Conservation (phyloP, 1,284 basidiomycete species). For the Rhodotorula sp. region DNA sequence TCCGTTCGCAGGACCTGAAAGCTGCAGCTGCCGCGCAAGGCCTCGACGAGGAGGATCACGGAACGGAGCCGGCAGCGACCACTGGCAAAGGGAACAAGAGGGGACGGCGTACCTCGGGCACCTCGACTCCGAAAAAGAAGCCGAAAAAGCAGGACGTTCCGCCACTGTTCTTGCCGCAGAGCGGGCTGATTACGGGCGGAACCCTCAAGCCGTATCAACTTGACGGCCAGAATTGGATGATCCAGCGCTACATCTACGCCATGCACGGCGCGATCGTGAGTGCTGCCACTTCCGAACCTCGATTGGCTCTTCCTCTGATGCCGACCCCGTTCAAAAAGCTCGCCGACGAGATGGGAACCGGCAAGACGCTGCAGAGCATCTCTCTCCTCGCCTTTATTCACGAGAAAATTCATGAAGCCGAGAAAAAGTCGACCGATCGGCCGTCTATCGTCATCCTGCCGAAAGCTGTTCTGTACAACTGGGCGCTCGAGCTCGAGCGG, state of each 20-base stretch:
- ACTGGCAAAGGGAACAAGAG: neutral
- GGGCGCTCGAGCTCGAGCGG: constrained; percentile 33
- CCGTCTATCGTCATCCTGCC: constrained; percentile 78
- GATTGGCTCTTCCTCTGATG: neutral
- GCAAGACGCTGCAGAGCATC: constrained; percentile 95
- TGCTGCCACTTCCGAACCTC: too few species aligned
- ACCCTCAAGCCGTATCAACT: constrained; percentile 90
- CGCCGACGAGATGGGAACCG: constrained; percentile 36
- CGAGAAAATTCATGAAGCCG: constrained; percentile 13
- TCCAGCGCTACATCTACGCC: constrained; percentile 77
- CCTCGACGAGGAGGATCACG: neutral
- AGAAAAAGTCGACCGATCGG: constrained; percentile 59
- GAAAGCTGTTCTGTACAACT: constrained; percentile 34
- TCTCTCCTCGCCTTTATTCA: constrained; percentile 78
- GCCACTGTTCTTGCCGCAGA: constrained; percentile 13
- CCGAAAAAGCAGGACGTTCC: constrained; percentile 2
- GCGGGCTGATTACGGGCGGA: constrained; percentile 57
- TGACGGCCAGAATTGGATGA: constrained; percentile 89
- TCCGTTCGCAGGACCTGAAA: neutral
- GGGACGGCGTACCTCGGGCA: neutral
- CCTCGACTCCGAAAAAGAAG: constrained; percentile 12
- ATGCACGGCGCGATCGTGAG: constrained; percentile 35
- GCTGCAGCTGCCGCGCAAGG: neutral
- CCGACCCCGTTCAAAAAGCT: neutral
- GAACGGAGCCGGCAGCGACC: neutral